These are phyloP conservation scores for Neurospora sp. DNA, from an alignment of 495 filamentous ascomycete genomes.

Conservation along the genomic window DNA sequence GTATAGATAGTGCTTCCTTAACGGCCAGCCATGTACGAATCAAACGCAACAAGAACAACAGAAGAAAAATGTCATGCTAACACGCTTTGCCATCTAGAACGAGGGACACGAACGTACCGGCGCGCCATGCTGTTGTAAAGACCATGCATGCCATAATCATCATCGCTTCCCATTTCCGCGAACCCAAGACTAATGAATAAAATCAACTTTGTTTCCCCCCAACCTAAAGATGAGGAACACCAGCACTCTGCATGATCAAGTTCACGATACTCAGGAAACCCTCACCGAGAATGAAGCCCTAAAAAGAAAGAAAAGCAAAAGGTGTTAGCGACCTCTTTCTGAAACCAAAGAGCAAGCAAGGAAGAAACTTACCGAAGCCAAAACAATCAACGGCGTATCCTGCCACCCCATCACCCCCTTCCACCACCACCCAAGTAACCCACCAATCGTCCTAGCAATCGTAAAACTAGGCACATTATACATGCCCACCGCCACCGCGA, in stretches of 20 bases:
- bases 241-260: constrained; percentile 66
- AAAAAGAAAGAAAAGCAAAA: not conserved
- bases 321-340: constrained; percentile 2
- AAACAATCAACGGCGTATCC: constrained; percentile 48
- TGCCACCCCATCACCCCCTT: constrained; percentile 35
- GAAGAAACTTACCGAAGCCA: constrained; percentile 40
- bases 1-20: not conserved
- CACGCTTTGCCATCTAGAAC: not conserved
- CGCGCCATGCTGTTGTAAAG: not conserved
- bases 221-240: constrained; percentile 62
- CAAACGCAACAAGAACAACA: not conserved
- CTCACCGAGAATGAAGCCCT: constrained; percentile 87
- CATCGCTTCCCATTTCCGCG: not conserved
- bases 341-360: not conserved
- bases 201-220: not conserved
- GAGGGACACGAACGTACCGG: not conserved
- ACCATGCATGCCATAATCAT: not conserved
- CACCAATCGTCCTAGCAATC: constrained; percentile 77
- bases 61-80: not conserved
- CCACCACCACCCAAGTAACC: constrained; percentile 80
- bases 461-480: constrained; percentile 97
- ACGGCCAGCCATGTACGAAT: not conserved
- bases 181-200: not conserved
- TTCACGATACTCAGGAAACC: constrained; percentile 91
- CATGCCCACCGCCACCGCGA: constrained; percentile 81